Base-by-base conservation (phyloP, 2,329 filamentous ascomycete genomes). In the Neopestalotiopsis clavispora region DNA sequence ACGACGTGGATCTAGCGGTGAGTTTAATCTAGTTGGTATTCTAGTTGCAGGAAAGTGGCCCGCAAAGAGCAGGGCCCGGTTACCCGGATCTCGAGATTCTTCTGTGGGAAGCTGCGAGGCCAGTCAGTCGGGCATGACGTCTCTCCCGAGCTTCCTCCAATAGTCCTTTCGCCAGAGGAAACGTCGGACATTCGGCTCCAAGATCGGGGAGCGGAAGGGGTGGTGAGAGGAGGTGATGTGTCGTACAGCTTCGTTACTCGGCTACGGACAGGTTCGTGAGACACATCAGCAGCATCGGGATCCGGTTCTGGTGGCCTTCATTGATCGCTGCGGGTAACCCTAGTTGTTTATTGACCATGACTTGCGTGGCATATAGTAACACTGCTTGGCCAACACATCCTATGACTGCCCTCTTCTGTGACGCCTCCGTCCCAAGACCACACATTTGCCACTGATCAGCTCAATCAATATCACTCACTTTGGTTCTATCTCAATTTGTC, bases 1-100 rank as follows among this genome's bases (percentile, higher is more conserved):
- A 62, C 59, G 17, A 20, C 59, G 20, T 40, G n/a, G 34, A 34
- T 62, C 59, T 62, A 62, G 59, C 59, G 59, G 59, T 62, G 59
- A 62, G 59, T 62, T 62, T 23, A 62, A 62, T 62, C 59, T 62
- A n/a, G 3, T 17, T 17, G 12, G 59, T 34, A 34, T 62, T 62
- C 59, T 62, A 34, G 59, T 62, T 38, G 59, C 32, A 40, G 59
- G 32, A 40, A 62, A 62, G 59, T 32, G 59, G 59, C 28, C 59
- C 32, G 59, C 17, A 32, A 52, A 10, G 9, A 62, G 14, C 23
- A 30, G 14, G 59, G 32, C 34, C 59, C 32, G 32, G 32, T 13
- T 62, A 34, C n/a, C 32, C 59, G 59, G 59, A 12, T 14, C 32
- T 20, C 20, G 45, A 20, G 30, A 20, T 10, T 9, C 4, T 62